Percentiles rank a stretch among this genome's conserved stretches.
These are phyloP conservation scores for Geranium brycei DNA, from an alignment of 345 rosid genomes.

Conservation along the genomic window DNA sequence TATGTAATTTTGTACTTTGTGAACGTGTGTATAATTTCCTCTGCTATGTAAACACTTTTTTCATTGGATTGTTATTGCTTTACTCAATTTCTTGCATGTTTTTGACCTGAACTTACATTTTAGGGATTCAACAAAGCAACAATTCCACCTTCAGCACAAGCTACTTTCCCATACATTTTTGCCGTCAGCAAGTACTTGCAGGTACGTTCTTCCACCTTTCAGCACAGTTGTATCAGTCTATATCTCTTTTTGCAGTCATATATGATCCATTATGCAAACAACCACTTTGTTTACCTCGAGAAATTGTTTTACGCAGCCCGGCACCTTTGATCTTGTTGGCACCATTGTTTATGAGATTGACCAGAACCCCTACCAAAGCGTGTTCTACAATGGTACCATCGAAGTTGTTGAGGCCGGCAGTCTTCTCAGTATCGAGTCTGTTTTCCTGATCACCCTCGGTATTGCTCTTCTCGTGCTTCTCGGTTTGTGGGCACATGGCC, in stretches of 20 bases:
- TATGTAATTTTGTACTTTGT: no score
- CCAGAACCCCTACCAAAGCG: slow-evolving; percentile 60
- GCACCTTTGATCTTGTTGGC: slow-evolving; percentile 86
- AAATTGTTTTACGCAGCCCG: slow-evolving; percentile 37
- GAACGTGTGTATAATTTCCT: no score
- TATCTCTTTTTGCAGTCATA: background rate
- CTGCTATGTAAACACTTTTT: no score
- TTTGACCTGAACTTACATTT: slow-evolving; percentile 9
- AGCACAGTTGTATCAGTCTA: background rate
- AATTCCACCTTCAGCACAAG: slow-evolving; percentile 56
- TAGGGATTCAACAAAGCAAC: slow-evolving; percentile 80
- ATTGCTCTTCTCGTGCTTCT: slow-evolving; percentile 44
- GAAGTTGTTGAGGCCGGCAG: slow-evolving; percentile 82
- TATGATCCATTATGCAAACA: background rate
- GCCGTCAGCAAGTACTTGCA: slow-evolving; percentile 76
- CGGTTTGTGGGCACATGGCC: slow-evolving; percentile 58
- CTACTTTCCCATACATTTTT: slow-evolving; percentile 72
- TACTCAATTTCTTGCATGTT: background rate
- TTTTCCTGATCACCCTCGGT: slow-evolving; percentile 71
- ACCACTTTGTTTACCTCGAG: no score
- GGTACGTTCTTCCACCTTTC: slow-evolving; percentile 24
- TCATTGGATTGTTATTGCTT: background rate
- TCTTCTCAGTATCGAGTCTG: slow-evolving; percentile 69
- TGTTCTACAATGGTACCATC: slow-evolving; percentile 75
- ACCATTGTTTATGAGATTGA: slow-evolving; percentile 63